Evolutionary conservation across 2,329 filamentous ascomycete genomes (phyloP).

Genomic region (Verticillium isaacii): DNA sequence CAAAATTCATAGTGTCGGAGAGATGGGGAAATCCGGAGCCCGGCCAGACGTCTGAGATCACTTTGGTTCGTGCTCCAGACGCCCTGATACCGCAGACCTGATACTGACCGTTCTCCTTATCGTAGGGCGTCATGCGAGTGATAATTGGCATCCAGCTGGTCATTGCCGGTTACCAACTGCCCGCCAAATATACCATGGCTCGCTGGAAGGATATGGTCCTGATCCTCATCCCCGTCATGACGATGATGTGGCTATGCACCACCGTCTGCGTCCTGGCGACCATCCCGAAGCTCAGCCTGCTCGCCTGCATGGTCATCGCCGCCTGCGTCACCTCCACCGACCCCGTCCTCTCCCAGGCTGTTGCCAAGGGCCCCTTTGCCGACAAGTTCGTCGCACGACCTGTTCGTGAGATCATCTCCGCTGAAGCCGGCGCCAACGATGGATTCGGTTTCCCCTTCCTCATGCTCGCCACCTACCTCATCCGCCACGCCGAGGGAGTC

Average conservation of each 20-base stretch:
- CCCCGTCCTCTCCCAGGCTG: slow-evolving; percentile 56
- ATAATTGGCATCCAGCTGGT: slow-evolving; percentile 60
- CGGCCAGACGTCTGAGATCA: slow-evolving; percentile 28
- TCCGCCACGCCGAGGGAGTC: slow-evolving; percentile 44
- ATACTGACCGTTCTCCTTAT: not conserved
- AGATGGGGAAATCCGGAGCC: slow-evolving; percentile 30
- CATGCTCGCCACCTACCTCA: slow-evolving; percentile 51
- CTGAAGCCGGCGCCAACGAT: slow-evolving; percentile 58
- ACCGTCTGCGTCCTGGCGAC: slow-evolving; percentile 50
- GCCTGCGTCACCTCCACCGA: slow-evolving; percentile 60
- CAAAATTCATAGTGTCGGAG: slow-evolving; percentile 44
- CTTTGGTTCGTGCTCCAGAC: slow-evolving; percentile 24
- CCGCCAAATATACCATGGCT: slow-evolving; percentile 45
- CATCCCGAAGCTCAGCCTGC: slow-evolving; percentile 48
- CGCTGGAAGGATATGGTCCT: slow-evolving; percentile 50
- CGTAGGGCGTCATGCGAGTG: slow-evolving; percentile 45
- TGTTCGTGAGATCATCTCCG: slow-evolving; percentile 56
- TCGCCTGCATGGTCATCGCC: slow-evolving; percentile 52
- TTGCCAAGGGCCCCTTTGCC: slow-evolving; percentile 58
- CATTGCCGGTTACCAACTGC: slow-evolving; percentile 58
- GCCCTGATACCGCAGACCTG: not conserved
- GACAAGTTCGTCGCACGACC: slow-evolving; percentile 56
- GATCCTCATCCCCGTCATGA: slow-evolving; percentile 55
- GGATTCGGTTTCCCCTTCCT: slow-evolving; percentile 60
- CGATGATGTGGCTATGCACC: slow-evolving; percentile 56